A percentile compares a stretch with the other conserved stretches of the same genome.
Conservation (phyloP, 2,329 filamentous ascomycete species). For the Neocatenulostroma microsporum region DNA sequence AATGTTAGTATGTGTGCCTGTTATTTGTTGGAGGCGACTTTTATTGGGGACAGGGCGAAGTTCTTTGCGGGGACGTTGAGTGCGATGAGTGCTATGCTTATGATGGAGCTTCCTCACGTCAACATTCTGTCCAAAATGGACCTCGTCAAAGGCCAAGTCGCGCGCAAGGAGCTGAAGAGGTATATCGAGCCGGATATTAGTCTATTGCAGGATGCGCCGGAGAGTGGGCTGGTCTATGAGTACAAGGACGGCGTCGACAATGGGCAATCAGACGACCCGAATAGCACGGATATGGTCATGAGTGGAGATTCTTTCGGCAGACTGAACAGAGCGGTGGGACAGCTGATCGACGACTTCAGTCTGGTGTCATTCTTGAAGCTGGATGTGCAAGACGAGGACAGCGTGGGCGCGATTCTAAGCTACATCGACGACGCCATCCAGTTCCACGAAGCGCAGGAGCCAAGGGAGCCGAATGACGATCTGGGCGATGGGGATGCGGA, state of each 20-base stretch:
- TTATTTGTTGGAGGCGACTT: conserved; percentile 91
- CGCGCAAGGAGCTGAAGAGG: conserved; percentile 77
- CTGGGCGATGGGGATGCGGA: conserved; percentile 46
- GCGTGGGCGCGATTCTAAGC: conserved; percentile 73
- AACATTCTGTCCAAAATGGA: conserved; percentile 99
- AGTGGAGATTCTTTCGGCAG: conserved; percentile 71
- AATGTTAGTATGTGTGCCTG: conserved; percentile 89
- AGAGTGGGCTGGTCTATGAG: conserved; percentile 40
- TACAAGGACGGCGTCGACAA: conserved; percentile 36
- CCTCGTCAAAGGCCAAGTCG: conserved; percentile 80
- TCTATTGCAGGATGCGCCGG: conserved; percentile 71
- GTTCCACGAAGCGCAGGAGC: conserved; percentile 88
- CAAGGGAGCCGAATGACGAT: conserved; percentile 62
- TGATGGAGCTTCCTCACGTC: conserved; percentile 94
- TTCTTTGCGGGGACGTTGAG: conserved; percentile 94
- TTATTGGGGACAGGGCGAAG: conserved; percentile 90
- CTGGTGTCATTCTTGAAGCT: conserved; percentile 94
- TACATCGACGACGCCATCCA: conserved; percentile 94
- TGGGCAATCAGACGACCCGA: conserved; percentile 55
- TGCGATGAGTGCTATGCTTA: conserved; percentile 98
- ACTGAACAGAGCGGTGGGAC: conserved; percentile 79
- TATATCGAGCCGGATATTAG: conserved; percentile 82
- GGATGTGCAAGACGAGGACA: conserved; percentile 86
- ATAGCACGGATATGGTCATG: conserved; percentile 64
- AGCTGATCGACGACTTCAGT: conserved; percentile 92